These are phyloP conservation scores for Ceratocystis papillata DNA, from an alignment of 2,329 filamentous ascomycete genomes.

Conservation along the genomic window DNA sequence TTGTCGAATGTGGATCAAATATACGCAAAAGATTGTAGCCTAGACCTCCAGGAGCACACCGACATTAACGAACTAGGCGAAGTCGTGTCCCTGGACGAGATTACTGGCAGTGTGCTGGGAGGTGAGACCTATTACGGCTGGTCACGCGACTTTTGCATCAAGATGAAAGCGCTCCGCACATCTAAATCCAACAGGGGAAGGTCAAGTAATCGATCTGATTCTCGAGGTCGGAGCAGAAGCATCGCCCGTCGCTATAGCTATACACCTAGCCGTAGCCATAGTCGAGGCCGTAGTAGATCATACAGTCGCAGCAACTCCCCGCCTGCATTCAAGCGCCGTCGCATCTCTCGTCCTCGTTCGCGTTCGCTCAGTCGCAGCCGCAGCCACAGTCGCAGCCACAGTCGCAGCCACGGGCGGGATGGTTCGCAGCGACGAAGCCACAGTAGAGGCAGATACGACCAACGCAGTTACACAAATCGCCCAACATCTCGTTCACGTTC, in stretches of 20 bases:
- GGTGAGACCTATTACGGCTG: conserved; percentile 80
- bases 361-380: conserved; percentile 9
- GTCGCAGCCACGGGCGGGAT: conserved; percentile 27
- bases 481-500: conserved; percentile 26
- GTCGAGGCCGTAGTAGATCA: conserved; percentile 21
- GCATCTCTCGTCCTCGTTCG: conserved; percentile 12
- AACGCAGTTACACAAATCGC: conserved; percentile 9
- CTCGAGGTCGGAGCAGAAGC: conserved; percentile 29
- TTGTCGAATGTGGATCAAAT: conserved; percentile 59
- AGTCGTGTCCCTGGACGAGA: conserved; percentile 50
- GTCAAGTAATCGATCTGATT: conserved; percentile 28
- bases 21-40: conserved; percentile 44
- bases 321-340: conserved; percentile 15
- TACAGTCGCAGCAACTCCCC: conserved; percentile 2
- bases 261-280: conserved; percentile 30
- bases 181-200: conserved; percentile 35
- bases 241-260: conserved; percentile 27
- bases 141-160: conserved; percentile 69
- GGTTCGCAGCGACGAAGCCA: neutral
- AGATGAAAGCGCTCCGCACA: conserved; percentile 49
- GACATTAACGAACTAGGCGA: conserved; percentile 71
- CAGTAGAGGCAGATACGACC: neutral
- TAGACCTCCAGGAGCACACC: conserved; percentile 29
- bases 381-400: neutral
- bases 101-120: conserved; percentile 52